These are phyloP conservation scores for Pyrus communis DNA, from an alignment of 306 rosid species.

Conservation along the genomic window DNA sequence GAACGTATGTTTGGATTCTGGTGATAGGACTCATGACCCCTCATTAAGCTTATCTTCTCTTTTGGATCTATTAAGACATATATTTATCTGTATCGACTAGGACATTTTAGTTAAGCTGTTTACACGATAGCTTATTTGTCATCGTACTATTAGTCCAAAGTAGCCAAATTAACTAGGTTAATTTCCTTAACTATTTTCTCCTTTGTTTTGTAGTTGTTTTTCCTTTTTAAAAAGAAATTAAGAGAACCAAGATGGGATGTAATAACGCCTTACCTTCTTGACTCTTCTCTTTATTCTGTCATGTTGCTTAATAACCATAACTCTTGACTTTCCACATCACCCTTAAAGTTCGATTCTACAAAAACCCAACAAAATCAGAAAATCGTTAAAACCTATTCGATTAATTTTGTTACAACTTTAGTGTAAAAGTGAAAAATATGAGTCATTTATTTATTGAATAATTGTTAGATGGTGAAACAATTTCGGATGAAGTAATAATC, in stretches of 20 bases:
- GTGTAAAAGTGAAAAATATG: background rate
- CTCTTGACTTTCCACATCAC: background rate
- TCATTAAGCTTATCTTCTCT: background rate
- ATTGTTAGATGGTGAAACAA: too few relatives aligned
- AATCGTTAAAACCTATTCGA: background rate
- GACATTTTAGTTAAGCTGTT: background rate
- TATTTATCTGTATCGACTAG: background rate
- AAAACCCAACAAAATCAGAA: background rate
- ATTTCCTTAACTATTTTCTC: background rate
- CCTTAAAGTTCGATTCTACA: background rate
- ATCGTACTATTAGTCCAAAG: background rate
- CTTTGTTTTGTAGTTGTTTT: background rate
- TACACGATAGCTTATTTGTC: background rate
- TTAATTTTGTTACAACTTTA: too few relatives aligned
- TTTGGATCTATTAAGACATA: background rate
- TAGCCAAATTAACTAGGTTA: background rate
- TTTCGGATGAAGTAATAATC: too few relatives aligned
- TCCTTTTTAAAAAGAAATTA: background rate
- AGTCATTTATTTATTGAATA: too few relatives aligned
- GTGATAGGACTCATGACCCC: background rate
- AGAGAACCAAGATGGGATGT: background rate
- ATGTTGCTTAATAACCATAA: too few relatives aligned
- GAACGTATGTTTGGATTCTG: background rate
- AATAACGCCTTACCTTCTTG: too few relatives aligned
- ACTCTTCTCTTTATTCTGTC: too few relatives aligned